phyloP scores from a whole-genome alignment of 164 flowering plant species.

The Malania oleifera region DNA sequence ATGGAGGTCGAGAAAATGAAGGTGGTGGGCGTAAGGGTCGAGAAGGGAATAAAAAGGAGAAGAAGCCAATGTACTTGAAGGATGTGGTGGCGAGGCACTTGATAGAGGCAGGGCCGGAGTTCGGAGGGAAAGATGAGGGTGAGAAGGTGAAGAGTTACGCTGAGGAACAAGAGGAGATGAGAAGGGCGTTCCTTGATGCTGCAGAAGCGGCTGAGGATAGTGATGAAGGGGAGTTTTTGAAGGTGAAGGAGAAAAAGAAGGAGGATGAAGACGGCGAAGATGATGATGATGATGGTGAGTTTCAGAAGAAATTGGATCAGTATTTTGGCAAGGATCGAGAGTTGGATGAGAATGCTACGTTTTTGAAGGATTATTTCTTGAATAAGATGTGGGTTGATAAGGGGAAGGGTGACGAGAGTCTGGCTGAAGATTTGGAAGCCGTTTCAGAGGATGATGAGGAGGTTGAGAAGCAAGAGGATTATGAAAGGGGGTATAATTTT shows the following conservation, averaged over 20 bases:
- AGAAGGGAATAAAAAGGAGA: constrained; percentile 14
- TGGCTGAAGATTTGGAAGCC: constrained; percentile 28
- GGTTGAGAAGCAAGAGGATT: constrained; percentile 63
- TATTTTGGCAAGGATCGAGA: constrained; percentile 62
- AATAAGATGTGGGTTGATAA: constrained; percentile 63
- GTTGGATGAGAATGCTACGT: constrained; percentile 53
- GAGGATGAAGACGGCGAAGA: constrained; percentile 20
- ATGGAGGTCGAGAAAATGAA: constrained; percentile 1
- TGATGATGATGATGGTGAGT: constrained; percentile 27
- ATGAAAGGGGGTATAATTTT: constrained; percentile 51
- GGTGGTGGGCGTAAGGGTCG: background rate
- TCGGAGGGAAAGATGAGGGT: constrained; percentile 24
- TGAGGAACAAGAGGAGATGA: constrained; percentile 69
- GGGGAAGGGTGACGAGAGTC: constrained; percentile 20
- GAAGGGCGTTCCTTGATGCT: constrained; percentile 34
- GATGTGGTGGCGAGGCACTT: constrained; percentile 71
- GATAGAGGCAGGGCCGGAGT: constrained; percentile 67
- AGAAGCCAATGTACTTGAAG: constrained; percentile 65
- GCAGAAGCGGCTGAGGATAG: constrained; percentile 32
- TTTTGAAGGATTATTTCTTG: constrained; percentile 56
- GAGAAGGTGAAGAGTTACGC: constrained; percentile 36
- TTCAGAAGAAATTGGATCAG: constrained; percentile 48
- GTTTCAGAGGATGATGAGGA: constrained; percentile 68
- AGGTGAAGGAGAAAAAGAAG: constrained; percentile 32
- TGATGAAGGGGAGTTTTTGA: constrained; percentile 52